Evolutionary conservation across 768 basidiomycete species (phyloP), one percentile per base, ranked within the genome.

Genomic region (Tricholoma matsutake): DNA sequence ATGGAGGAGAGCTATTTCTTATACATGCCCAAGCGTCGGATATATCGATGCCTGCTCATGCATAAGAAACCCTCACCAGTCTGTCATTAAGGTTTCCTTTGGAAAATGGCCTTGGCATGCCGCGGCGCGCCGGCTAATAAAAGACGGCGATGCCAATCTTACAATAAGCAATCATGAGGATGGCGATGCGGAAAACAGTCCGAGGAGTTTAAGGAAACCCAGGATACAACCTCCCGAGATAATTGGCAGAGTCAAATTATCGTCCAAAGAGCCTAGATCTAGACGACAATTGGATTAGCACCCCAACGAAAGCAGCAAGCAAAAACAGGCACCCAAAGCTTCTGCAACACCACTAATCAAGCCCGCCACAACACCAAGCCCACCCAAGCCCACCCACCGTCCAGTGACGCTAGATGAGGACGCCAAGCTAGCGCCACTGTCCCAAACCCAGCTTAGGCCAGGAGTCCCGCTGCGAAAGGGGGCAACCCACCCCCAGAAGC

Each of bases 201-300:
- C 73, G 16, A 78, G 61, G 20, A 79, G 60, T 63, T 78, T 80
- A 57, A 81, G 64, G 67, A 81, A 79, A 8, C 75, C 79, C 16
- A 75, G 66, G 39, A 81, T 71, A 55, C 78, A 83, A 16, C 85
- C 90, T 2, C 94, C 94, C 6, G 92, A 87, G 58, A 96, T 84
- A 69, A 96, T 86, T 4, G 95, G 95, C 25, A 97, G 75, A 7
- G 92, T 96, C 25, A 97, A 72, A 71, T 97, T 96, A 69, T 97
- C 95, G 68, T 97, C 95, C 39, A 94, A 70, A 0, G 82, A 83
- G 16, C 93, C 93, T 2, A 96, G 78, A 72, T 96, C 93, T 96
- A 69, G 0, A 29, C 53, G 20, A 22, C 18, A 16, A 49, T 35
- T 55, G 28, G n/a, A 56, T 29, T 54, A 58, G 58, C 25, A 22